A percentile compares a stretch with the other conserved stretches of the same genome.
These are phyloP conservation scores for Marasmius tenuissimus DNA, from an alignment of 1,284 basidiomycete species.

Conservation along the genomic window DNA sequence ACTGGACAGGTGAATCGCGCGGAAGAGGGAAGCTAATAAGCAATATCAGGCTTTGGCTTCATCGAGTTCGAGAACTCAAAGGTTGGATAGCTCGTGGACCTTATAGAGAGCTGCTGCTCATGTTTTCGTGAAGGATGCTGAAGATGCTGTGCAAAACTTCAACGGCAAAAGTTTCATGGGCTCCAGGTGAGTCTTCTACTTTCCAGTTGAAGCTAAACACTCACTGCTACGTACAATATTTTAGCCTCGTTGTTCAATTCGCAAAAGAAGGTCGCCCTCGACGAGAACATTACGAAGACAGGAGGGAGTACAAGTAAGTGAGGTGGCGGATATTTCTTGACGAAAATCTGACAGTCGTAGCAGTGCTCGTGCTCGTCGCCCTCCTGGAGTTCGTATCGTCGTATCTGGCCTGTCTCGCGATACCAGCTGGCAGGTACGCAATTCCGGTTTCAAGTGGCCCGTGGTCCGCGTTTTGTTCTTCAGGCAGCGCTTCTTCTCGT, in stretches of 20 bases:
- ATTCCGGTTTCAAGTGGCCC: conserved; percentile 18
- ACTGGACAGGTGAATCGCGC: not conserved
- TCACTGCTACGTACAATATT: conserved; percentile 12
- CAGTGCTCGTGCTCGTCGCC: conserved; percentile 64
- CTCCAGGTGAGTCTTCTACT: conserved; percentile 56
- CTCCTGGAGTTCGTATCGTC: conserved; percentile 79
- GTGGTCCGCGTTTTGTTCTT: conserved; percentile 19
- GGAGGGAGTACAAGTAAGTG: conserved; percentile 31
- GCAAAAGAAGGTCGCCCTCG: conserved; percentile 87
- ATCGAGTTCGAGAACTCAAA: conserved; percentile 88
- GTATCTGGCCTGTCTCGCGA: conserved; percentile 88
- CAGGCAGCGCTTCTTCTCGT: conserved; percentile 2
- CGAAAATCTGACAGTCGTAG: conserved; percentile 1
- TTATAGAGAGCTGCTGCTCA: not conserved
- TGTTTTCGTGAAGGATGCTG: conserved; percentile 70
- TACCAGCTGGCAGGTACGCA: conserved; percentile 95
- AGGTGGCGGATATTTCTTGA: conserved; percentile 35
- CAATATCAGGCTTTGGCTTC: conserved; percentile 79
- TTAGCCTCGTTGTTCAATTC: conserved; percentile 87
- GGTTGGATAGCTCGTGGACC: conserved; percentile 35
- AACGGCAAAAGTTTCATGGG: conserved; percentile 90
- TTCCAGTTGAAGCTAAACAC: not conserved
- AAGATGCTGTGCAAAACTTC: conserved; percentile 85
- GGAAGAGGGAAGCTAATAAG: not conserved
- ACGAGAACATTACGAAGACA: conserved; percentile 70